Percentiles rank a stretch among this genome's conserved stretches.
phyloP scores from a whole-genome alignment of 306 rosid genomes.

The Pyrus betulifolia region DNA sequence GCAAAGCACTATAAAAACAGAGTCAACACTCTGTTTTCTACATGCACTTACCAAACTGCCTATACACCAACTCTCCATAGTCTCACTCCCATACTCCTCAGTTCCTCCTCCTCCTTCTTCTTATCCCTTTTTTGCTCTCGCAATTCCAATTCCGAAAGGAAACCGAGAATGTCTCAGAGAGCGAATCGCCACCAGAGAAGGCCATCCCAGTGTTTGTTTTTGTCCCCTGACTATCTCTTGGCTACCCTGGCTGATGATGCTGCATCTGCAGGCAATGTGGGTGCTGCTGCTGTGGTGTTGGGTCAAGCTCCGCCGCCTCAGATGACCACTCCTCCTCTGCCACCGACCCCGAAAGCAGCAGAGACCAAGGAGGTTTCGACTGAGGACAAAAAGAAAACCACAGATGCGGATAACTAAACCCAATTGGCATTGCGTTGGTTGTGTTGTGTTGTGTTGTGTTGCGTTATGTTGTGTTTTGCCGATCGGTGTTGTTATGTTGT shows the following conservation, averaged over 20 bases:
- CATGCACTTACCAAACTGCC: background rate
- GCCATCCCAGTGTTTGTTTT: conserved; percentile 32
- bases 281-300: background rate
- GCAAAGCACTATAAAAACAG: background rate
- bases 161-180: conserved; percentile 22
- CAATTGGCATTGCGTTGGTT: background rate
- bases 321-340: background rate
- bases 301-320: background rate
- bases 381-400: background rate
- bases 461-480: background rate
- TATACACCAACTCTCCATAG: background rate
- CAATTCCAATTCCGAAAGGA: background rate
- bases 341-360: background rate
- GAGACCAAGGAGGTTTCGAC: background rate
- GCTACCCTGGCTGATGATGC: conserved; percentile 4
- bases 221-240: conserved; percentile 17
- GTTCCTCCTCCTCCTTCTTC: background rate
- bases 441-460: background rate
- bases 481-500: background rate
- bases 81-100: background rate
- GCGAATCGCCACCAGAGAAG: conserved; percentile 31
- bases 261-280: background rate
- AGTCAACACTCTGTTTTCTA: background rate
- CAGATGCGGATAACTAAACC: background rate
- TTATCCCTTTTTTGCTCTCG: background rate